Evolutionary conservation across 163 green algal species (phyloP), one percentile per base, ranked within the genome.

Genomic region (Trebouxia gelatinosa): DNA sequence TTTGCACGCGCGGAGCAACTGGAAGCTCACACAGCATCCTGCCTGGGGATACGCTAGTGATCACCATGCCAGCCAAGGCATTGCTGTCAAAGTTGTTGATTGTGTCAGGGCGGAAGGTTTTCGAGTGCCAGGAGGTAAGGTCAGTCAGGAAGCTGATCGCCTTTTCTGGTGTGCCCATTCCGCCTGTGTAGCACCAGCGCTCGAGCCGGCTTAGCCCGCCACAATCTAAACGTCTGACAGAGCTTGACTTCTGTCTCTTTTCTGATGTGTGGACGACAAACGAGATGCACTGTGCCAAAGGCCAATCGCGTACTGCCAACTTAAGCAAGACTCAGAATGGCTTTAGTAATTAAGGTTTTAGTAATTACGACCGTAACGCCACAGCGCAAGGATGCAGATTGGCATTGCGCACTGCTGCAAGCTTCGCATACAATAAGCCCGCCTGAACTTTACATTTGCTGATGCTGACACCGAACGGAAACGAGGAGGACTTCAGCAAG

Each of bases 1-100:
- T 89, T 28, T 81, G 65, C 0, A 88, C 77, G 6, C 43, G 48
- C 0, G 38, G 35, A 0, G 43, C 50, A 3, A 89, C 85, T 0
- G 74, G 78, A n/a, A 89, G 57, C 6, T 40, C 23, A 19, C 83
- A 87, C 0, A 50, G 66, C n/a, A 88, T 23, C 1, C 58, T 32
- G 1, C 85, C 85, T 17, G 50, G 31, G 21, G 59, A 64, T 11
- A 68, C 75, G 6, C 29, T 40, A 16, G 85, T 76, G 35, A 80
- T 72, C 7, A 48, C 67, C 5, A 87, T 64, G 4, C 48, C 74
- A 7, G 70, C 7, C 13, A 89, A 59, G 0, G 84, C 72, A 19
- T 39, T 76, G 6, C 39, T 62, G 29, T 61, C 40, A 29, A 76
- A 76, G 40, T 46, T 7, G 40, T 26, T 17, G 31, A 29, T 76